Evolutionary conservation across 2,329 filamentous ascomycete species (phyloP).

Genomic region (Claviceps paspali): DNA sequence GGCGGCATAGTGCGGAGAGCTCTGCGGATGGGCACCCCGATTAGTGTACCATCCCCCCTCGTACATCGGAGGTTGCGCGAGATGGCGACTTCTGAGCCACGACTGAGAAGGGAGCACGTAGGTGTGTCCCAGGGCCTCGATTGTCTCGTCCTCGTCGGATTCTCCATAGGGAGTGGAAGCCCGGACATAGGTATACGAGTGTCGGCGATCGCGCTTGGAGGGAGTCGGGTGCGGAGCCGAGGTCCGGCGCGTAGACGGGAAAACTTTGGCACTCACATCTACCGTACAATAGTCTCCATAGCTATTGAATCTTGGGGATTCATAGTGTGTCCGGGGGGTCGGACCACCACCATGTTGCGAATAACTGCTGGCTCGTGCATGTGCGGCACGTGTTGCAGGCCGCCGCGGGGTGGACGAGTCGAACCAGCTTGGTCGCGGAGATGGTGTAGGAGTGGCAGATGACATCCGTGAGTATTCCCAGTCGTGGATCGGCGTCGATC

Average conservation of each 20-base stretch:
- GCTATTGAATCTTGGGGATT: constrained; percentile 47
- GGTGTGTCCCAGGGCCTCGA: constrained; percentile 35
- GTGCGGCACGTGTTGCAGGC: constrained; percentile 35
- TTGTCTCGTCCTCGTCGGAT: constrained; percentile 48
- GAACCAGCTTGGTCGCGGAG: constrained; percentile 36
- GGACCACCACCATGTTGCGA: constrained; percentile 18
- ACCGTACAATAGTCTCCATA: constrained; percentile 47
- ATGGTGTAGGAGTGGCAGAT: constrained; percentile 42
- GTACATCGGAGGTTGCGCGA: constrained; percentile 24
- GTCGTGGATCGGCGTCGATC: constrained; percentile 33
- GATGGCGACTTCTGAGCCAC: constrained; percentile 20
- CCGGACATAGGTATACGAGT: constrained; percentile 43
- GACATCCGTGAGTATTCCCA: constrained; percentile 38
- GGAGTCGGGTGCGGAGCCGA: constrained; percentile 18
- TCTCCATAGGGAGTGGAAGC: constrained; percentile 43
- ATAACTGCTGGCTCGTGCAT: constrained; percentile 23
- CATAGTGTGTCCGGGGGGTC: constrained; percentile 32
- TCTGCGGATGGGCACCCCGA: constrained; percentile 41
- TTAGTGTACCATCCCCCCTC: constrained; percentile 43
- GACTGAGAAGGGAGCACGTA: constrained; percentile 37
- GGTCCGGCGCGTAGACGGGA: constrained; percentile 28
- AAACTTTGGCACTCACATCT: constrained; percentile 47
- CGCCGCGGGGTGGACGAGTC: constrained; percentile 34
- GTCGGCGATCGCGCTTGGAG: constrained; percentile 36
- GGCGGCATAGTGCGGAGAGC: constrained; percentile 20